Percentiles rank a stretch among this genome's conserved stretches.
These are phyloP conservation scores for Arthrobotrys musiformis DNA, from an alignment of 2,329 filamentous ascomycete species.

Conservation along the genomic window DNA sequence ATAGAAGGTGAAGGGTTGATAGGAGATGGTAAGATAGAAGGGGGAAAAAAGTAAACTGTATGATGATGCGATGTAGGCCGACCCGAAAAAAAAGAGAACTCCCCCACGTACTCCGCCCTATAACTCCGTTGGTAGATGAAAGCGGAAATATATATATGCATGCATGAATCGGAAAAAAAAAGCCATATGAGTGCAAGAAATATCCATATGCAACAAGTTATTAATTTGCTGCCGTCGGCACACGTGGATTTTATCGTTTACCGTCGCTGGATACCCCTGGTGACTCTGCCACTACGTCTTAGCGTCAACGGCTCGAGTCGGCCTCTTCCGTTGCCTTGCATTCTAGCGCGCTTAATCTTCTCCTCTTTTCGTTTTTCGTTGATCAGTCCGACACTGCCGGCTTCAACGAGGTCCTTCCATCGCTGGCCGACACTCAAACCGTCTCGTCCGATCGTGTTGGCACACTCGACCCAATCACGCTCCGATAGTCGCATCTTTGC, in stretches of 20 bases:
- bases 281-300: constrained; percentile 32
- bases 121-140: constrained; percentile 37
- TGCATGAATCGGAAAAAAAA: constrained; percentile 6
- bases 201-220: background rate
- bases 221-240: background rate
- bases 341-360: constrained; percentile 50
- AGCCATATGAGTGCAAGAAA: constrained; percentile 15
- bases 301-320: constrained; percentile 36
- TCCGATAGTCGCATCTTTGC: constrained; percentile 74
- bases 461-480: constrained; percentile 75
- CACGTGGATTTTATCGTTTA: constrained; percentile 20
- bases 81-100: constrained; percentile 14
- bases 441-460: constrained; percentile 70
- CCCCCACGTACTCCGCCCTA: constrained; percentile 44
- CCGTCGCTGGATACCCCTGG: constrained; percentile 38
- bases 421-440: constrained; percentile 69
- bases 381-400: constrained; percentile 49
- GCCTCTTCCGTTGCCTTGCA: constrained; percentile 52
- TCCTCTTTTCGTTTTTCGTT: constrained; percentile 52
- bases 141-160: constrained; percentile 21
- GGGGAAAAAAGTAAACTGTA: background rate
- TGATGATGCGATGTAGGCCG: constrained; percentile 24
- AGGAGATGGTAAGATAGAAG: constrained; percentile 9
- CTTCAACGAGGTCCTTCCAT: constrained; percentile 73
- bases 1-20: background rate